These are phyloP conservation scores for Cordyceps tenuipes DNA, from an alignment of 2,329 filamentous ascomycete species.

Conservation along the genomic window DNA sequence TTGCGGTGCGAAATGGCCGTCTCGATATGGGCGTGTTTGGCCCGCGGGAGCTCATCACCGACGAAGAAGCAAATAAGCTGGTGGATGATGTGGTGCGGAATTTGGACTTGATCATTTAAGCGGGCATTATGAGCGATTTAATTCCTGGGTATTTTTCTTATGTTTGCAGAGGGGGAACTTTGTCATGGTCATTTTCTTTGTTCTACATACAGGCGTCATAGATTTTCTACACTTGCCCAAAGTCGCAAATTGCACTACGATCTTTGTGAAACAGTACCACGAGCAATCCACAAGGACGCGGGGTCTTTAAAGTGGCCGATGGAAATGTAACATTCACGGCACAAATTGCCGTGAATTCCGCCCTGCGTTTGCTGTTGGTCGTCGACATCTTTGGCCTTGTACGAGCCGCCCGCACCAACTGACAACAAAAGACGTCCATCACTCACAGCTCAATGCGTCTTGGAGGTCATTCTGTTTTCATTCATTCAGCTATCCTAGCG, in stretches of 20 bases:
- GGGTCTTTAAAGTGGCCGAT: too few species aligned
- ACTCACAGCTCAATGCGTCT: too few species aligned
- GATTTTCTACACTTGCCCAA: neutral
- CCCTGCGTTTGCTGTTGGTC: too few species aligned
- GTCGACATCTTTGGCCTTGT: too few species aligned
- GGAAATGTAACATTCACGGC: too few species aligned
- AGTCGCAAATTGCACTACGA: too few species aligned
- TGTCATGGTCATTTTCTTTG: neutral
- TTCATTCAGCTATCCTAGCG: neutral
- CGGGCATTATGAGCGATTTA: neutral
- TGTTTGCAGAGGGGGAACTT: neutral
- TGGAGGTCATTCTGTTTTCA: neutral
- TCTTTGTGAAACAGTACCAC: too few species aligned
- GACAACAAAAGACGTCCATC: too few species aligned
- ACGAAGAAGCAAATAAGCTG: slow-evolving; percentile 19
- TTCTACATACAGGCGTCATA: neutral
- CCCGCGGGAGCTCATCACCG: slow-evolving; percentile 20
- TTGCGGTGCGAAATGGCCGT: slow-evolving; percentile 22
- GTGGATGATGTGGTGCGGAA: slow-evolving; percentile 19
- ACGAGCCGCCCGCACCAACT: too few species aligned
- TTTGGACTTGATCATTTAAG: slow-evolving; percentile 13
- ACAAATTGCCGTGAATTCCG: too few species aligned
- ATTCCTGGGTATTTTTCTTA: neutral
- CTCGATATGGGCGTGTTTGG: slow-evolving; percentile 36
- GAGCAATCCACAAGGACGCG: too few species aligned